These are phyloP conservation scores for Parathielavia appendiculata DNA, from an alignment of 495 filamentous ascomycete genomes.

Conservation along the genomic window DNA sequence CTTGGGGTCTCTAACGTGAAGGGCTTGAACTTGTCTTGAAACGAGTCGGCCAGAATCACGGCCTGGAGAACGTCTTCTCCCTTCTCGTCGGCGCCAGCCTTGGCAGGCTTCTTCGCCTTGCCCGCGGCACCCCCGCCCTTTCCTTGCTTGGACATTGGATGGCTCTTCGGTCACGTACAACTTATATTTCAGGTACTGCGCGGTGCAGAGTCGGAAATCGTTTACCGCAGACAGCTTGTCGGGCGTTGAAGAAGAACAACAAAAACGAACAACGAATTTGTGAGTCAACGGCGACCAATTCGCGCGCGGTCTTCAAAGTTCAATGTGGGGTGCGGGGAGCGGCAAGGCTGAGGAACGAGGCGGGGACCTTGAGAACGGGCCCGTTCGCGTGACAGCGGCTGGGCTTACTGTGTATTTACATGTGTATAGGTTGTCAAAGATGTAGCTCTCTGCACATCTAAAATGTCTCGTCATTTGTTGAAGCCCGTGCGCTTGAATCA, in stretches of 20 bases:
- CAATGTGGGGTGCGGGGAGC: slow-evolving; percentile 21
- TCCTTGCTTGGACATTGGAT: slow-evolving; percentile 44
- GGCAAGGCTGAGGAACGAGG: slow-evolving; percentile 18
- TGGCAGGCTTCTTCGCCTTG: slow-evolving; percentile 54
- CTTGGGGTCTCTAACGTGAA: slow-evolving; percentile 85
- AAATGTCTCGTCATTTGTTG: no score
- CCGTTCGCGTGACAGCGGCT: no score
- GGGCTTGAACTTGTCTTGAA: slow-evolving; percentile 82
- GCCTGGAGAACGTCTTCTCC: slow-evolving; percentile 87
- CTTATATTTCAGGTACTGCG: background rate
- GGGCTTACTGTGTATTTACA: no score
- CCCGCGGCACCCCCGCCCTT: slow-evolving; percentile 38
- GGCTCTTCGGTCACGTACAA: background rate
- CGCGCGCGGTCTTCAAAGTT: slow-evolving; percentile 2
- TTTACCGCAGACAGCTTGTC: background rate
- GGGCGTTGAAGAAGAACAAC: background rate
- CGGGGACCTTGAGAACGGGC: background rate
- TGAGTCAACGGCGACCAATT: slow-evolving; percentile 20
- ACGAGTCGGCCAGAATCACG: slow-evolving; percentile 87
- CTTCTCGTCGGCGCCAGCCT: slow-evolving; percentile 53
- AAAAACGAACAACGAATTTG: background rate
- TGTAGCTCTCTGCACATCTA: no score
- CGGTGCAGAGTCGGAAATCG: background rate
- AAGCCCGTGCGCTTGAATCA: no score
- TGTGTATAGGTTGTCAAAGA: no score